Percentiles rank a stretch among this genome's conserved stretches.
Conservation (phyloP, 257 asterid species). For the Ligustrum vulgare region DNA sequence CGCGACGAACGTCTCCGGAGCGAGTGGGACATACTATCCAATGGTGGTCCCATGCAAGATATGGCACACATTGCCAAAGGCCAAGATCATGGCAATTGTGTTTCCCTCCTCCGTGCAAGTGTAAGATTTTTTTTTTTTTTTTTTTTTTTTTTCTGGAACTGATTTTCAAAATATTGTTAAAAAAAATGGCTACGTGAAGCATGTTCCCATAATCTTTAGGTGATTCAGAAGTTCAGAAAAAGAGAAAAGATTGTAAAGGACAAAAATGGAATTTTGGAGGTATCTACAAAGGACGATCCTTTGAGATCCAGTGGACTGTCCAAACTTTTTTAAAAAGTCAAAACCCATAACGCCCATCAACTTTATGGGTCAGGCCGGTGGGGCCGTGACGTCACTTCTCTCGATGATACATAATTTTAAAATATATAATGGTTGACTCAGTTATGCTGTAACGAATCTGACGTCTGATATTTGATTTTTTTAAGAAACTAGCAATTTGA, state of each 20-base stretch:
- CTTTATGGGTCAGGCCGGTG: slow-evolving; percentile 35
- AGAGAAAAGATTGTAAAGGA: slow-evolving; percentile 32
- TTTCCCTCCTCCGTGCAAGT: slow-evolving; percentile 81
- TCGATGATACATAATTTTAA: slow-evolving; percentile 12
- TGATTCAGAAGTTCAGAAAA: neutral
- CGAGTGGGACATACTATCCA: slow-evolving; percentile 92
- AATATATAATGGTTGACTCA: slow-evolving; percentile 27
- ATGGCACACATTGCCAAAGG: slow-evolving; percentile 93
- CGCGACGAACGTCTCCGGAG: slow-evolving; percentile 77
- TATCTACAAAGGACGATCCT: slow-evolving; percentile 15
- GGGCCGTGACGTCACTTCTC: slow-evolving; percentile 15
- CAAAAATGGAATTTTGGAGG: slow-evolving; percentile 43
- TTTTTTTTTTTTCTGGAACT: neutral
- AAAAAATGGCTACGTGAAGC: slow-evolving; percentile 12
- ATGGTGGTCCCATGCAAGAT: slow-evolving; percentile 96
- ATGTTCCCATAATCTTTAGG: slow-evolving; percentile 18
- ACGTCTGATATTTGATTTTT: neutral
- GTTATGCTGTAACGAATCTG: slow-evolving; percentile 14
- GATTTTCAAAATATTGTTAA: neutral
- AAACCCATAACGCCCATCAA: slow-evolving; percentile 34
- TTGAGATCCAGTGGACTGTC: slow-evolving; percentile 23
- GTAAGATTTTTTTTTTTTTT: slow-evolving; percentile 34
- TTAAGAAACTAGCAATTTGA: neutral
- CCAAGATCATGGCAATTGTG: slow-evolving; percentile 84
- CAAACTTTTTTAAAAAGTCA: slow-evolving; percentile 42